Conservation (phyloP, 1,139 yeast genomes). For the Diutina ranongensis region DNA sequence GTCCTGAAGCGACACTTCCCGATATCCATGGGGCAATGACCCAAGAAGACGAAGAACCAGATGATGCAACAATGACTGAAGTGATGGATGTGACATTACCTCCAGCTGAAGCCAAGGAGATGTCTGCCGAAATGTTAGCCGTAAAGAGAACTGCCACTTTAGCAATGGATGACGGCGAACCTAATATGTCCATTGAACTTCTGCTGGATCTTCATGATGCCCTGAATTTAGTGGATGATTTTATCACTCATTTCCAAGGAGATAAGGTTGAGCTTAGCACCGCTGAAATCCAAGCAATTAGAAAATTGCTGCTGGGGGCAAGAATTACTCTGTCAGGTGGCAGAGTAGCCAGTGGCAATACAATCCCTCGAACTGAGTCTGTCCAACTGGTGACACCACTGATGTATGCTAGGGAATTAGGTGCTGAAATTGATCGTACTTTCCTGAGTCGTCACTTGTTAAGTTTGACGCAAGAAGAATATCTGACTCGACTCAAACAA, state of each 20-base stretch:
- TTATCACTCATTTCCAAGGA: neutral
- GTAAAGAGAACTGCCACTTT: neutral
- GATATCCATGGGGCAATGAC: neutral
- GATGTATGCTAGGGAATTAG: constrained; percentile 3
- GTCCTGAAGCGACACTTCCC: neutral
- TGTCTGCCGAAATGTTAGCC: neutral
- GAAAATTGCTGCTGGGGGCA: neutral
- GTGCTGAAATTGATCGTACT: neutral
- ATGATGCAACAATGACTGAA: neutral
- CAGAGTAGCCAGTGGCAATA: neutral
- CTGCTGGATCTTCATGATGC: neutral
- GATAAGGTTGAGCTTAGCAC: neutral
- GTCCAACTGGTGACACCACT: constrained; percentile 6
- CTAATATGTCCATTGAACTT: neutral
- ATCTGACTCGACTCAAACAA: neutral
- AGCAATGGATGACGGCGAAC: neutral
- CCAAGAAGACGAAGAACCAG: neutral
- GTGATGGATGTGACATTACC: neutral
- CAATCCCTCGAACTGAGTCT: constrained; percentile 1
- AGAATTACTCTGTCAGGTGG: neutral
- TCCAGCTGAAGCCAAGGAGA: neutral
- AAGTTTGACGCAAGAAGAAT: neutral
- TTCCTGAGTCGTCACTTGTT: constrained; percentile 1
- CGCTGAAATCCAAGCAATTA: neutral
- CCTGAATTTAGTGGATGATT: neutral